phyloP scores from a whole-genome alignment of 2,329 filamentous ascomycete genomes.

The Orbilia blumenaviensis region DNA sequence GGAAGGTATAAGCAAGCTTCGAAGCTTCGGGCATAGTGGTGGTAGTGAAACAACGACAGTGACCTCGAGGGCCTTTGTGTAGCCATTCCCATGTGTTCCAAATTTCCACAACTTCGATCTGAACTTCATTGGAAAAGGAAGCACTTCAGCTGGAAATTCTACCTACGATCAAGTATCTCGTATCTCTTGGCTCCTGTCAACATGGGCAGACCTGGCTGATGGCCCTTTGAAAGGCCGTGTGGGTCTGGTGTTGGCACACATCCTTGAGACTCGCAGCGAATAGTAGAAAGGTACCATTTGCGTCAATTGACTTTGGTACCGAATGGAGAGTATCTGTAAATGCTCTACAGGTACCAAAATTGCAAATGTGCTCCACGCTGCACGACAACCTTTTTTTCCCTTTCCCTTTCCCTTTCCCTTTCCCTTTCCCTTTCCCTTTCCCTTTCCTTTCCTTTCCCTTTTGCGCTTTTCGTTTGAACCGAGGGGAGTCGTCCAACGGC shows the following conservation, averaged over 20 bases:
- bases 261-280: constrained; percentile 37
- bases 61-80: background rate
- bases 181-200: constrained; percentile 14
- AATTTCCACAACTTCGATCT: constrained; percentile 5
- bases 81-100: constrained; percentile 11
- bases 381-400: background rate
- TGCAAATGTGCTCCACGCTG: constrained; percentile 25
- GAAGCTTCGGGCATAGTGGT: background rate
- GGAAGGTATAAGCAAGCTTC: constrained; percentile 35
- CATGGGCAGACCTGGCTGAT: constrained; percentile 29
- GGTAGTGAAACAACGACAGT: background rate
- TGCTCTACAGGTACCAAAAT: constrained; percentile 48
- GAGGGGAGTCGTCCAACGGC: constrained; percentile 38
- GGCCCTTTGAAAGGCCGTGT: constrained; percentile 27
- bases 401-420: background rate
- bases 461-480: background rate
- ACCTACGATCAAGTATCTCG: constrained; percentile 27
- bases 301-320: constrained; percentile 52
- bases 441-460: constrained; percentile 18
- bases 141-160: constrained; percentile 8
- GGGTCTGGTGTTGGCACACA: constrained; percentile 23
- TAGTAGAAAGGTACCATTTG: constrained; percentile 37
- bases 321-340: constrained; percentile 41
- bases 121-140: background rate
- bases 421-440: background rate